Percentiles rank a stretch among this genome's conserved stretches.
Conservation (phyloP, 2,329 filamentous ascomycete genomes). For the Aspergillus fumigatus region DNA sequence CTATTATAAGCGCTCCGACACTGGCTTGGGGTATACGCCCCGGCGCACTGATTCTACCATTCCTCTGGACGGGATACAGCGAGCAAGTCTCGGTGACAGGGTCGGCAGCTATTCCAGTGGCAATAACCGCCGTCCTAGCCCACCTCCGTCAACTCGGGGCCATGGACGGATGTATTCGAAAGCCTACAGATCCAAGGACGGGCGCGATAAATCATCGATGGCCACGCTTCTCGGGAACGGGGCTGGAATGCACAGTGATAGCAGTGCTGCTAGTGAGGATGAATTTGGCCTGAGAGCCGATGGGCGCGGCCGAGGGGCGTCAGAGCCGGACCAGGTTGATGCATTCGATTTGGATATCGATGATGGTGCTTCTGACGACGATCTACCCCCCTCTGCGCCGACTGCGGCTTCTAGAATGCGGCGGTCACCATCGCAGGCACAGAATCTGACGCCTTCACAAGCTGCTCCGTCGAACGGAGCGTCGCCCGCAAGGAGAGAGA, state of each 20-base stretch:
- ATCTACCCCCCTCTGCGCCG: conserved; percentile 54
- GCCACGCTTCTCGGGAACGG: conserved; percentile 49
- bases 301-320: conserved; percentile 34
- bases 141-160: conserved; percentile 39
- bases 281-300: conserved; percentile 43
- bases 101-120: conserved; percentile 54
- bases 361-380: conserved; percentile 48
- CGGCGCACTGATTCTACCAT: conserved; percentile 59
- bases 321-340: conserved; percentile 23
- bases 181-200: conserved; percentile 43
- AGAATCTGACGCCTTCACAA: conserved; percentile 17
- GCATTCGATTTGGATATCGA: conserved; percentile 40
- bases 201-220: conserved; percentile 37
- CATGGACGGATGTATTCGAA: conserved; percentile 49
- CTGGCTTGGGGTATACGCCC: conserved; percentile 72
- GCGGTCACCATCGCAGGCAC: conserved; percentile 35
- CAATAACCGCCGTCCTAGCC: conserved; percentile 51
- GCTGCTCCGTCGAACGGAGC: conserved; percentile 18
- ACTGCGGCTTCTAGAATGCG: conserved; percentile 26
- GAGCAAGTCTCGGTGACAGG: conserved; percentile 26
- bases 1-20: conserved; percentile 75
- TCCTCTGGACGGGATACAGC: conserved; percentile 46
- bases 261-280: conserved; percentile 43
- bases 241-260: conserved; percentile 40
- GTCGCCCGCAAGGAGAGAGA: conserved; percentile 27